A percentile compares a stretch with the other conserved stretches of the same genome.
These are phyloP conservation scores for Aurinia saxatilis DNA, from an alignment of 345 rosid genomes.

Conservation along the genomic window DNA sequence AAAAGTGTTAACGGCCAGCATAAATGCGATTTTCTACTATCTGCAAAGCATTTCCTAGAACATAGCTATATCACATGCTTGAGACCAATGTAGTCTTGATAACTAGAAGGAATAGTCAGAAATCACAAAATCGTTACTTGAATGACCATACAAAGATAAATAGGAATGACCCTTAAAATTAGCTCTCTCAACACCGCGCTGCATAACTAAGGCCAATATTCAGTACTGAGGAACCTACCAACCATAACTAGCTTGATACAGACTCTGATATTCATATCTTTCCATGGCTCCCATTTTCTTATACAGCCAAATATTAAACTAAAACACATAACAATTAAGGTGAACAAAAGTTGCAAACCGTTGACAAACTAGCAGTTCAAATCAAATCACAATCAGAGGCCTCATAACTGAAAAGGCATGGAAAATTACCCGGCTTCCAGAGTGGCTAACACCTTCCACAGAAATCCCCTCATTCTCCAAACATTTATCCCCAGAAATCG, in stretches of 20 bases:
- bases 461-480: conserved; percentile 31
- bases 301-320: background rate
- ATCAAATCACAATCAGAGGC: background rate
- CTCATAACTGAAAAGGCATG: background rate
- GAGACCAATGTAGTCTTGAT: conserved; percentile 1
- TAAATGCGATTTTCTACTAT: background rate
- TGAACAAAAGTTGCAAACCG: background rate
- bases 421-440: conserved; percentile 42
- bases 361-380: background rate
- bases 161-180: background rate
- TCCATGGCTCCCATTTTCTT: background rate
- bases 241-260: background rate
- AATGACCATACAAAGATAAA: background rate
- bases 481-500: conserved; percentile 34
- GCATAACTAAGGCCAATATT: background rate
- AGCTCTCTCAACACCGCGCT: background rate
- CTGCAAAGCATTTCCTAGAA: background rate
- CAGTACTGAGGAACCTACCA: background rate
- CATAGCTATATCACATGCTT: conserved; percentile 7
- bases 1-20: background rate
- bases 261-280: background rate
- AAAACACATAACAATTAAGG: background rate
- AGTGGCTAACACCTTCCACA: conserved; percentile 29
- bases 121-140: background rate
- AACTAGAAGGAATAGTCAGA: background rate